Base-by-base conservation (phyloP, 1,284 basidiomycete genomes). In the Puccinia horiana region DNA sequence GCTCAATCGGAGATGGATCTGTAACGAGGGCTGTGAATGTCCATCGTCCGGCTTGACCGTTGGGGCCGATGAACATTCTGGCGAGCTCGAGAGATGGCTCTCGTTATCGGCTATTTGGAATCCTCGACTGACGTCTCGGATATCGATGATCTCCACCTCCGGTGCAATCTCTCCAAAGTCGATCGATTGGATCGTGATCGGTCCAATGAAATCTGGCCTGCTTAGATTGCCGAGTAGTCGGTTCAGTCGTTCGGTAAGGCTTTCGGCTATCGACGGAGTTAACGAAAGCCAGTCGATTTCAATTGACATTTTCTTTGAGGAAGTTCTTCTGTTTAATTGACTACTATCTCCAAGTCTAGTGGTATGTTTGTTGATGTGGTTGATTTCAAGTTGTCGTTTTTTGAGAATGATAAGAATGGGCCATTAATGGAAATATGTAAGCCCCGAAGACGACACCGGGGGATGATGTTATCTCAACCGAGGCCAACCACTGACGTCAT, bases 51-150 rank as follows among this genome's bases (percentile, higher is more conserved):
- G 35, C 72, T 74, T 74, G 32, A 29, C 49, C 52, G 49, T 67
- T 40, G 49, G 78, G 29, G n/a, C 54, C 56, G 75, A 83, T 47
- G 37, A 70, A 14, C 65, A 69, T 23, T 44, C 73, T 61, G 83
- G 82, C 26, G 84, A 76, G n/a, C 73, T 73, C 29, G 83, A 82
- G 11, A 91, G 90, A n/a, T 92, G 91, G 40, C 1, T 92, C 91
- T 84, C 94, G 92, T 82, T 92, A 92, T 84, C 94, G 92, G 65
- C 88, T 87, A 83, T 83, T 76, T 94, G 89, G 86, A 98, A 98
- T 86, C 96, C 95, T 56, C 92, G 92, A 88, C 96, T 95, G 81
- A 98, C 94, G 88, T 98, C 95, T 72, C 94, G 90, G 82, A 99
- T 89, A 87, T 98, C 95, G 82, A 94, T 91, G 82, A 99, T 90